These are phyloP conservation scores for Vanilla planifolia DNA, from an alignment of 106 monocot species.

Conservation along the genomic window DNA sequence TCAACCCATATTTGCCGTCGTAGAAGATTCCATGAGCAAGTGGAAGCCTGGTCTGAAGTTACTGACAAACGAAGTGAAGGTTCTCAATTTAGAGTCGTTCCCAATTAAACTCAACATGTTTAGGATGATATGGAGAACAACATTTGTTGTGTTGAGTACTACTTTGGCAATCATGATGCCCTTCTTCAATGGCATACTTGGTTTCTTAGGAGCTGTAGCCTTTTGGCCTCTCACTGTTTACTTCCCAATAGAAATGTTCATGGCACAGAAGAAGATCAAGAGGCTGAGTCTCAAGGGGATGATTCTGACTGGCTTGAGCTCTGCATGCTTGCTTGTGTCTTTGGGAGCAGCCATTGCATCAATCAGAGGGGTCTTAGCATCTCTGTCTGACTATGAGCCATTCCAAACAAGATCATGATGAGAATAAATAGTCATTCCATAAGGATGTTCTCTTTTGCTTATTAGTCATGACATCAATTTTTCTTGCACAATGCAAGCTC, in stretches of 20 bases:
- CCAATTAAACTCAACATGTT: constrained; percentile 19
- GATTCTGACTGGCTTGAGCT: constrained; percentile 31
- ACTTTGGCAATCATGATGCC: constrained; percentile 54
- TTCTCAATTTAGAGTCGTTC: constrained; percentile 6
- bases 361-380: constrained; percentile 31
- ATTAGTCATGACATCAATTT: no score
- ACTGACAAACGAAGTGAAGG: constrained; percentile 9
- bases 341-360: constrained; percentile 45
- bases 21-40: constrained; percentile 13
- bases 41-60: constrained; percentile 19
- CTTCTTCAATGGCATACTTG: constrained; percentile 67
- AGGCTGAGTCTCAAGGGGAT: constrained; percentile 27
- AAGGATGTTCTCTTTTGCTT: no score
- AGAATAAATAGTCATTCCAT: no score
- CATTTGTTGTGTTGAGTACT: constrained; percentile 35
- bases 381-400: constrained; percentile 34
- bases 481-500: no score
- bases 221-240: constrained; percentile 76
- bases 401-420: constrained; percentile 38
- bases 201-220: constrained; percentile 44
- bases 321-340: constrained; percentile 44
- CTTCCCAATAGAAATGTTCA: constrained; percentile 62
- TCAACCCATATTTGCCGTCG: constrained; percentile 49
- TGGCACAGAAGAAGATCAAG: constrained; percentile 17
- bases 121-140: constrained; percentile 40